These are phyloP conservation scores for Talaromyces amestolkiae DNA, from an alignment of 2,329 filamentous ascomycete species.

Conservation along the genomic window DNA sequence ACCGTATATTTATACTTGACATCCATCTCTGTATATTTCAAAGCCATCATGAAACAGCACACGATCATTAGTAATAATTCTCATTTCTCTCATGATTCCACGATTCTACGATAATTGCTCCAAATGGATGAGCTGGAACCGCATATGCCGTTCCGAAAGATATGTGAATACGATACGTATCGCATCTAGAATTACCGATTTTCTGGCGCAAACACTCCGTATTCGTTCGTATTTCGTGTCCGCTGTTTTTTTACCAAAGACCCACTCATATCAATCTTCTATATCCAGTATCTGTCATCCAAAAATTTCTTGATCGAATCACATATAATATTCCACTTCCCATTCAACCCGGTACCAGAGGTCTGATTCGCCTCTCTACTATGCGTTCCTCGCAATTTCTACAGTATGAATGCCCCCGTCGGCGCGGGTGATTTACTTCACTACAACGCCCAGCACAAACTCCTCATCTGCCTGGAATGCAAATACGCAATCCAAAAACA, in stretches of 20 bases:
- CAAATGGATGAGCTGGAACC: background rate
- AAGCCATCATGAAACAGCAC: background rate
- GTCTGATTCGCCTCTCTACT: background rate
- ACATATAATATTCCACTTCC: constrained; percentile 8
- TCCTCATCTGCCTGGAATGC: constrained; percentile 17
- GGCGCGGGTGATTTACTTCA: constrained; percentile 1
- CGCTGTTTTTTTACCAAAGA: background rate
- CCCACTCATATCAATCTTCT: background rate
- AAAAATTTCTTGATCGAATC: background rate
- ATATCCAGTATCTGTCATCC: background rate
- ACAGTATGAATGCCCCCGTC: constrained; percentile 4
- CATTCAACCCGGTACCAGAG: background rate
- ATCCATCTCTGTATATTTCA: background rate
- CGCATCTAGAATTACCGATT: background rate
- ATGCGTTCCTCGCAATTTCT: background rate
- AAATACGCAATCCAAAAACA: constrained; percentile 18
- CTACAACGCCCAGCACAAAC: constrained; percentile 5
- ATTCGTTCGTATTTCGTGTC: background rate
- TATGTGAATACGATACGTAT: background rate
- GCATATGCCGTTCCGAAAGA: constrained; percentile 14
- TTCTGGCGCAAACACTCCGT: background rate
- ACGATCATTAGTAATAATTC: background rate
- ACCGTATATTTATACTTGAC: background rate
- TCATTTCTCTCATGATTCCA: background rate
- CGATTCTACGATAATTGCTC: background rate